These are phyloP conservation scores for Penicillium taxi DNA, from an alignment of 495 filamentous ascomycete genomes.

Conservation along the genomic window DNA sequence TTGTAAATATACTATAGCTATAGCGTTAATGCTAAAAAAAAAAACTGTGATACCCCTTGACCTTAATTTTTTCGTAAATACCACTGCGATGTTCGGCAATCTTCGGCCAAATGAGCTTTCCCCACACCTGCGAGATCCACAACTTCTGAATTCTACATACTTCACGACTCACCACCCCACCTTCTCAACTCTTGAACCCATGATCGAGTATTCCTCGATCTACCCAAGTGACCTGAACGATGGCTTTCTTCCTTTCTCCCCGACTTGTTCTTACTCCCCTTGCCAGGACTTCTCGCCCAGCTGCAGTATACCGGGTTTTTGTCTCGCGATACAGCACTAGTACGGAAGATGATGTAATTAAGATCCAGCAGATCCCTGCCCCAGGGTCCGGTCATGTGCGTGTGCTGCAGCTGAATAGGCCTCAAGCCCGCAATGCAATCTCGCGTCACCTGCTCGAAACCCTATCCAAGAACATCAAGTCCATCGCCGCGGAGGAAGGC, in stretches of 20 bases:
- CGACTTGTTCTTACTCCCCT: conserved; percentile 22
- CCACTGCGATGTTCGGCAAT: conserved; percentile 13
- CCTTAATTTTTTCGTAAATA: neutral
- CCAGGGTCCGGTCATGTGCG: conserved; percentile 78
- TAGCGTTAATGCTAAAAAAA: too few species aligned
- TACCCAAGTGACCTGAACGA: conserved; percentile 5
- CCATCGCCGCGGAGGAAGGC: conserved; percentile 59
- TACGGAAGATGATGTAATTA: conserved; percentile 49
- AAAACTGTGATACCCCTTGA: conserved; percentile 4
- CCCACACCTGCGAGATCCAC: conserved; percentile 15
- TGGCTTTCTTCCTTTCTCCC: conserved; percentile 25
- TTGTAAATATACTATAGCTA: conserved; percentile 10
- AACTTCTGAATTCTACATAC: neutral
- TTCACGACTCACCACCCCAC: neutral
- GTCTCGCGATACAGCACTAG: conserved; percentile 32
- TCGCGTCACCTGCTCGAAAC: conserved; percentile 65
- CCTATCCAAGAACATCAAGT: conserved; percentile 59
- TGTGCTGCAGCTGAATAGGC: conserved; percentile 79
- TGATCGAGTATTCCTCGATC: conserved; percentile 2
- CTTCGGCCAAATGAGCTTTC: conserved; percentile 20
- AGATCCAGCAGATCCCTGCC: conserved; percentile 62
- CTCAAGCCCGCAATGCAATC: conserved; percentile 79
- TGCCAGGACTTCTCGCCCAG: conserved; percentile 11
- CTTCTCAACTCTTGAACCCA: neutral
- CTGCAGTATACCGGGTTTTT: conserved; percentile 20